These are phyloP conservation scores for Clohesyomyces aquaticus DNA, from an alignment of 495 filamentous ascomycete genomes.

Conservation along the genomic window DNA sequence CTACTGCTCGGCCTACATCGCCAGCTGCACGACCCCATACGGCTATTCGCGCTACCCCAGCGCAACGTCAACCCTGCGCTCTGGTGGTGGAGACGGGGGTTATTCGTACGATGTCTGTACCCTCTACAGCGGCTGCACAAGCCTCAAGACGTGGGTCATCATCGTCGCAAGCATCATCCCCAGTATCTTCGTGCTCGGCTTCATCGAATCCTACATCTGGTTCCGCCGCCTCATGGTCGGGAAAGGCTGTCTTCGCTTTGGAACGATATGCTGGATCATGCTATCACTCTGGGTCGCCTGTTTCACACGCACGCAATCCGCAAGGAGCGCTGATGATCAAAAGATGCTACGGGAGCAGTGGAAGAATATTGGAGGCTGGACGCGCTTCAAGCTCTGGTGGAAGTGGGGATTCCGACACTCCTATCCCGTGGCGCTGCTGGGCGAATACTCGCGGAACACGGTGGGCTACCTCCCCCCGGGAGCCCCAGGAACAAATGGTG, in stretches of 20 bases:
- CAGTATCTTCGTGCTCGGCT: constrained; percentile 52
- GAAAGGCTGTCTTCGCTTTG: constrained; percentile 53
- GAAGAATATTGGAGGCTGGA: constrained; percentile 48
- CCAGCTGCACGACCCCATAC: constrained; percentile 9
- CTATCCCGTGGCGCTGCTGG: constrained; percentile 46
- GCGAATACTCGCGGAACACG: constrained; percentile 24
- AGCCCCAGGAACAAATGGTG: neutral
- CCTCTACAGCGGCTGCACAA: constrained; percentile 7
- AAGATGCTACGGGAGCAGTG: constrained; percentile 50
- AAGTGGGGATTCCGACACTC: constrained; percentile 56
- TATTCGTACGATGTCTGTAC: neutral
- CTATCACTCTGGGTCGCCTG: constrained; percentile 51
- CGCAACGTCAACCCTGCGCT: neutral
- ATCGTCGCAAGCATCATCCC: constrained; percentile 48
- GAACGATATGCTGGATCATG: constrained; percentile 55
- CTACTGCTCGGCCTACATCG: constrained; percentile 14
- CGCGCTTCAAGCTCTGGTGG: constrained; percentile 53
- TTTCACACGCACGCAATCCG: constrained; percentile 49
- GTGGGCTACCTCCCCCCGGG: neutral
- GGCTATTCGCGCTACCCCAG: neutral
- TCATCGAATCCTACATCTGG: constrained; percentile 55
- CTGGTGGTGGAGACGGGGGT: neutral
- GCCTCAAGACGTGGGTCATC: constrained; percentile 39
- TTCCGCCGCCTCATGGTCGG: constrained; percentile 59
- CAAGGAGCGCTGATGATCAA: constrained; percentile 51